These are phyloP conservation scores for Xylariomycetidae sp. DNA, from an alignment of 2,329 filamentous ascomycete genomes.

Conservation along the genomic window DNA sequence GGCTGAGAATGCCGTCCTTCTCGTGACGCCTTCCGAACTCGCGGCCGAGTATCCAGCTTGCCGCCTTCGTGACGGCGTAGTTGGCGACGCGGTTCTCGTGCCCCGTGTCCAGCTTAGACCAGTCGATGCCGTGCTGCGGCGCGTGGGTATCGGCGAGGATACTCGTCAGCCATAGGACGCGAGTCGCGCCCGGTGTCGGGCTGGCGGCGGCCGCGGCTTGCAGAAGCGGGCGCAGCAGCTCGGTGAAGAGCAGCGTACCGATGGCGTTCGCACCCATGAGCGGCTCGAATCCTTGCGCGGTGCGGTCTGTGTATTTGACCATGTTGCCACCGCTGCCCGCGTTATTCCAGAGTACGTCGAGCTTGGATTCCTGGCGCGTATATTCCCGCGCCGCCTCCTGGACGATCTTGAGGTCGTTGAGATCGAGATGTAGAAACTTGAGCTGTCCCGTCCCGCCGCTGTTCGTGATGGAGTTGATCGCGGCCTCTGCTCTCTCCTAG, in stretches of 20 bases:
- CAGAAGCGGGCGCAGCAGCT: conserved; percentile 29
- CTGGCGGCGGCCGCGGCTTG: conserved; percentile 17
- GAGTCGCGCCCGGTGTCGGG: conserved; percentile 13
- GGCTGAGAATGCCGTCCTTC: background rate
- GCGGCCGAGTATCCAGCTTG: background rate
- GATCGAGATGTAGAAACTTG: conserved; percentile 15
- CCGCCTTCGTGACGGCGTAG: conserved; percentile 1
- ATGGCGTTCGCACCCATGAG: conserved; percentile 31
- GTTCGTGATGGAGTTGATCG: conserved; percentile 26
- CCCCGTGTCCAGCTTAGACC: background rate
- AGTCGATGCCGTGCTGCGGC: background rate
- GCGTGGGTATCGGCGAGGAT: conserved; percentile 1
- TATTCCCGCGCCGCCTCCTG: conserved; percentile 12
- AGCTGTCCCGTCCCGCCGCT: conserved; percentile 11
- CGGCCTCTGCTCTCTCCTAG: conserved; percentile 25
- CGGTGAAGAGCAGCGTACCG: conserved; percentile 30
- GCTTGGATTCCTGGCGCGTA: conserved; percentile 10
- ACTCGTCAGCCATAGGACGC: conserved; percentile 23
- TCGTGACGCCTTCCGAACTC: conserved; percentile 1
- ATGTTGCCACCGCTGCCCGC: conserved; percentile 17
- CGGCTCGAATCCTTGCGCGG: conserved; percentile 28
- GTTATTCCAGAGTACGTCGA: conserved; percentile 19
- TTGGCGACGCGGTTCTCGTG: background rate
- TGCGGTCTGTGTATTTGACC: conserved; percentile 13
- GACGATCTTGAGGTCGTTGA: conserved; percentile 12